A percentile compares a stretch with the other conserved stretches of the same genome.
phyloP scores from a whole-genome alignment of 2,329 filamentous ascomycete genomes.

The Rutstroemia sp. region DNA sequence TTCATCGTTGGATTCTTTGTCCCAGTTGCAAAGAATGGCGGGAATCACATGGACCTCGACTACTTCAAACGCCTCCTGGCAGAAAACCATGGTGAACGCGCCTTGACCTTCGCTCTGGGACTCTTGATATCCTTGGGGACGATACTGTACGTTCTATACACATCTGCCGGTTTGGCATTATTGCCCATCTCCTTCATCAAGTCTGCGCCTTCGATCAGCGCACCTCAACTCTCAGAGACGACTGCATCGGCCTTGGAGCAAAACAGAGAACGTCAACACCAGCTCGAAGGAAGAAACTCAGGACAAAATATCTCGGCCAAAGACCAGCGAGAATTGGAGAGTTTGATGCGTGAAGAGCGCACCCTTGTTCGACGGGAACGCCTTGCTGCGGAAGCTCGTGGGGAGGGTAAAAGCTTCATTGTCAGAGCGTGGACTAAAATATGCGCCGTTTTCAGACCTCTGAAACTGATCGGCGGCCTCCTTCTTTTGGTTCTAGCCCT shows the following conservation, averaged over 20 bases:
- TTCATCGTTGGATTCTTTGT: constrained; percentile 94
- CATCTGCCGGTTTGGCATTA: constrained; percentile 78
- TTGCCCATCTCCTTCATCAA: constrained; percentile 89
- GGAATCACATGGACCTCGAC: constrained; percentile 71
- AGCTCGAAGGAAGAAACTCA: constrained; percentile 78
- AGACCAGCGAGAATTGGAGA: constrained; percentile 81
- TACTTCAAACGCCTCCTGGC: constrained; percentile 82
- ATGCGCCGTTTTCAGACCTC: constrained; percentile 73
- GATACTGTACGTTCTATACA: constrained; percentile 81
- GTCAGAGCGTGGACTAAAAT: constrained; percentile 72
- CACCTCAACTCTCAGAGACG: constrained; percentile 66
- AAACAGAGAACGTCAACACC: constrained; percentile 86
- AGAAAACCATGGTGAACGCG: constrained; percentile 86
- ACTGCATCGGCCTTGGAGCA: constrained; percentile 75
- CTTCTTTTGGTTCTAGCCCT: constrained; percentile 67
- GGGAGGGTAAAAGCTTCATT: constrained; percentile 67
- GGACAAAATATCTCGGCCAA: constrained; percentile 73
- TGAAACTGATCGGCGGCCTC: constrained; percentile 82
- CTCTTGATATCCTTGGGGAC: constrained; percentile 84
- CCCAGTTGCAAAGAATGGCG: constrained; percentile 64
- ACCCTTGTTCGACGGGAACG: constrained; percentile 85
- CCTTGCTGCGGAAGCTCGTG: constrained; percentile 73
- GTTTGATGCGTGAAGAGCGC: constrained; percentile 80
- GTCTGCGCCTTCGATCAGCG: constrained; percentile 78
- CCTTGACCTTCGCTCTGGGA: constrained; percentile 81